Evolutionary conservation across 176 grass and related monocot genomes (phyloP), one percentile per base, ranked within the genome.

Genomic region (Paspalum vaginatum): DNA sequence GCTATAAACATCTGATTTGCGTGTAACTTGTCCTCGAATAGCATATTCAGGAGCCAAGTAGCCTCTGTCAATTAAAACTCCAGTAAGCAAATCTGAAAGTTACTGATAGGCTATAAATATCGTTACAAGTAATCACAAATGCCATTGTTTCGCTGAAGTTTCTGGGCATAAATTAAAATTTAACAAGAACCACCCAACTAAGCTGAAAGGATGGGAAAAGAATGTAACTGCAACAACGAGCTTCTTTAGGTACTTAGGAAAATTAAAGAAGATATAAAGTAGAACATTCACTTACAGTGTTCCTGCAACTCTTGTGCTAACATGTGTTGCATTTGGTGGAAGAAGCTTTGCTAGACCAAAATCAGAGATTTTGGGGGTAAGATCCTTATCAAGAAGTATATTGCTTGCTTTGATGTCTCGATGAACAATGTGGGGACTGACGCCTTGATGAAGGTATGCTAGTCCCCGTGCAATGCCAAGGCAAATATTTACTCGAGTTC

Each of bases 331-430:
- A 16, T 94, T 69, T 85, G 88, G 85, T 41, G 88, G 92, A 63
- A 94, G 88, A 76, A 94, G 85, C 80, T 90, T 94, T 69, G 92
- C 92, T 46, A 94, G 75, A 75, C 92, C 88, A 22, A 94, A 94
- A 88, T 94, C 92, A 54, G 92, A 88, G 70, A 94, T 94, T 77
- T 94, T 94, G 5, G 92, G 79, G 4, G 68, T 91, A 38, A 94
- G 85, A 76, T 94, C 88, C 45, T 38, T 86, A 47, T 94, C 92
- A 70, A 94, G 88, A 83, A 94, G 85, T 83, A 94, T 94, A 81
- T 94, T 94, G 83, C 92, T 94, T 86, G 92, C 92, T 94, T 94
- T 94, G 58, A 94, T 94, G 76, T 94, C 92, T 42, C 88, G 75
- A 63, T 94, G 92, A 72, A 94, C 92, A 56, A 94, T 86, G 65